phyloP scores from a whole-genome alignment of 805 yeast species.

The Metschnikowia arizonensis region DNA sequence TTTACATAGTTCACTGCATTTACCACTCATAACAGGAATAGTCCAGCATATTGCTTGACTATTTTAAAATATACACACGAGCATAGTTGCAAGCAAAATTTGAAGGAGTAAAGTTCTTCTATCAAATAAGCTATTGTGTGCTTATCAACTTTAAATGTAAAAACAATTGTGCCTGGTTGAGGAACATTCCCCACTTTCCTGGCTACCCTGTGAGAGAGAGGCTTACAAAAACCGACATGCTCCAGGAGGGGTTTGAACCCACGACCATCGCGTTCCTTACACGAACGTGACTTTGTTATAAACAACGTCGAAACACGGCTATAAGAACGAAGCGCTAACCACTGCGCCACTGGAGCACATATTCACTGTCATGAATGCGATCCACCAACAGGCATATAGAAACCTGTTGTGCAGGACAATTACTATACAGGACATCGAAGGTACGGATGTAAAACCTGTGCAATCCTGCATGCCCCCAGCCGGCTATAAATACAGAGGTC shows the following conservation, averaged over 20 bases:
- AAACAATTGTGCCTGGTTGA: too few species aligned
- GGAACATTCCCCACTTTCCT: too few species aligned
- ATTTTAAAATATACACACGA: neutral
- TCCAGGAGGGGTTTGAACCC: conserved; percentile 54
- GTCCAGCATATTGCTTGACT: neutral
- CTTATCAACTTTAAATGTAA: too few species aligned
- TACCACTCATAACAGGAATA: neutral
- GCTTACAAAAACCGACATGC: conserved; percentile 38
- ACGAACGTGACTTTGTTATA: conserved; percentile 47
- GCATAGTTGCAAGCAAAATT: neutral
- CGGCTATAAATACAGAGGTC: too few species aligned
- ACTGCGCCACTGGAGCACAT: conserved; percentile 48
- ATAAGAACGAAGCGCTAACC: conserved; percentile 55
- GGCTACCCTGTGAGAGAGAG: too few species aligned
- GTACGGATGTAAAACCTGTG: too few species aligned
- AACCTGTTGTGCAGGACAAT: too few species aligned
- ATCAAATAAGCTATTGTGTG: too few species aligned
- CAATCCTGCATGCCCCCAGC: too few species aligned
- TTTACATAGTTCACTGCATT: neutral
- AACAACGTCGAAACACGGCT: conserved; percentile 42
- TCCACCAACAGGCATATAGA: too few species aligned
- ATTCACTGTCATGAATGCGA: neutral
- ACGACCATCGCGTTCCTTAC: conserved; percentile 55
- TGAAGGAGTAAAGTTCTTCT: too few species aligned
- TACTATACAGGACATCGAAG: too few species aligned